A percentile compares a stretch with the other conserved stretches of the same genome.
These are phyloP conservation scores for Sicyos edulis DNA, from an alignment of 306 rosid genomes.

Conservation along the genomic window DNA sequence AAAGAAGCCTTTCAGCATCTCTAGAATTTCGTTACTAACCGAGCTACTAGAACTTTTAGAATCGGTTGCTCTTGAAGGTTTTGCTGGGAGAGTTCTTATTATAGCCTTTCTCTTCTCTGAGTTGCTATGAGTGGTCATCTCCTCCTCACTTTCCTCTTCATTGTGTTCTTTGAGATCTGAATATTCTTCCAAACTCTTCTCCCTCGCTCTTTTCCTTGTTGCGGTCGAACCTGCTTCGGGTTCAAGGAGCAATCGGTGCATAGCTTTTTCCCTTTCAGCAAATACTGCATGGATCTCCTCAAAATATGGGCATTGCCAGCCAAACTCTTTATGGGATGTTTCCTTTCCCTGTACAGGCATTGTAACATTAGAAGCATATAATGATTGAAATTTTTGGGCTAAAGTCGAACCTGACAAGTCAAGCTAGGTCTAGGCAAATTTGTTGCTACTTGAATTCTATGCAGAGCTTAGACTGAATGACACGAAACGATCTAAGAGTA, in stretches of 20 bases:
- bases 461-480: not conserved
- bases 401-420: not conserved
- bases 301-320: constrained; percentile 69
- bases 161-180: constrained; percentile 55
- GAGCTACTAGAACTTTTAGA: constrained; percentile 23
- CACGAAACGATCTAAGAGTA: not conserved
- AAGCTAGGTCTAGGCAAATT: not conserved
- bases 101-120: constrained; percentile 47
- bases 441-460: not conserved
- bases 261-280: constrained; percentile 56
- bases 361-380: not conserved
- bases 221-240: constrained; percentile 50
- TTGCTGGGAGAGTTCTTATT: constrained; percentile 28
- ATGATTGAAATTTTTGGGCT: not conserved
- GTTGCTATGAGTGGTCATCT: constrained; percentile 44
- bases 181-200: constrained; percentile 55
- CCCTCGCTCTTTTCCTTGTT: constrained; percentile 50
- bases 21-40: constrained; percentile 32
- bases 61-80: constrained; percentile 36
- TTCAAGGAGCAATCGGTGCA: constrained; percentile 61
- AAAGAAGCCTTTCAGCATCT: constrained; percentile 59
- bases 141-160: constrained; percentile 48
- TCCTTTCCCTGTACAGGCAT: constrained; percentile 64
- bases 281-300: constrained; percentile 78
- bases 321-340: constrained; percentile 69